These are phyloP conservation scores for Colletotrichum sp. DNA, from an alignment of 2,329 filamentous ascomycete species.

Conservation along the genomic window DNA sequence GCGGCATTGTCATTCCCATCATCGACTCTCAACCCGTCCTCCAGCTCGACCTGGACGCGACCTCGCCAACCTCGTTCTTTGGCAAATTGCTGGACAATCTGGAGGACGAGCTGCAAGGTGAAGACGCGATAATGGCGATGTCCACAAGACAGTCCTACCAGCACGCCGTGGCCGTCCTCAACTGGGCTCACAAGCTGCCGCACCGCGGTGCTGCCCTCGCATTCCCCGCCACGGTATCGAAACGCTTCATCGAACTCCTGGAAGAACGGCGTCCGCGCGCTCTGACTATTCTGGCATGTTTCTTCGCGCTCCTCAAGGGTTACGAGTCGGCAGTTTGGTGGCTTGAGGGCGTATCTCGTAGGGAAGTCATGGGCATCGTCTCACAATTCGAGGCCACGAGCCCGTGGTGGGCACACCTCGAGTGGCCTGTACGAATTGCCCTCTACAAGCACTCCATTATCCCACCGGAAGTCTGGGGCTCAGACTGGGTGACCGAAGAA, in stretches of 20 bases:
- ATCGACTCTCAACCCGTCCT: slow-evolving; percentile 69
- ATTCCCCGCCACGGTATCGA: slow-evolving; percentile 69
- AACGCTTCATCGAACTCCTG: slow-evolving; percentile 65
- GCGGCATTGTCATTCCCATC: slow-evolving; percentile 62
- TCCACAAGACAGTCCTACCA: slow-evolving; percentile 62
- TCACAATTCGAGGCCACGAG: slow-evolving; percentile 63
- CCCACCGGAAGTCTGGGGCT: slow-evolving; percentile 62
- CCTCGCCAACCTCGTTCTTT: slow-evolving; percentile 61
- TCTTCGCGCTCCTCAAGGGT: slow-evolving; percentile 69
- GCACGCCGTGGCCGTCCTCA: slow-evolving; percentile 69
- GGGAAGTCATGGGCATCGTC: slow-evolving; percentile 69
- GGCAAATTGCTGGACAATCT: slow-evolving; percentile 63
- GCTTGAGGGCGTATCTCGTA: slow-evolving; percentile 69
- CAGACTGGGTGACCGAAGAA: slow-evolving; percentile 52
- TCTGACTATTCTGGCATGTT: slow-evolving; percentile 68
- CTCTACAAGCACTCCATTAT: slow-evolving; percentile 60
- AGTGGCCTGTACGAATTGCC: slow-evolving; percentile 66
- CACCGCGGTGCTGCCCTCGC: slow-evolving; percentile 63
- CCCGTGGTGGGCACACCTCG: slow-evolving; percentile 65
- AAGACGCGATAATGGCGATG: slow-evolving; percentile 33
- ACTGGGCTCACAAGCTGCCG: slow-evolving; percentile 69
- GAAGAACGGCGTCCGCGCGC: slow-evolving; percentile 65
- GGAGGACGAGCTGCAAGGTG: slow-evolving; percentile 56
- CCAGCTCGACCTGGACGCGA: slow-evolving; percentile 62
- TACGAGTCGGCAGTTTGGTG: slow-evolving; percentile 69